Evolutionary conservation across 331 rosid species (phyloP), one percentile per base, ranked within the genome.

Genomic region (Saraca asoca): DNA sequence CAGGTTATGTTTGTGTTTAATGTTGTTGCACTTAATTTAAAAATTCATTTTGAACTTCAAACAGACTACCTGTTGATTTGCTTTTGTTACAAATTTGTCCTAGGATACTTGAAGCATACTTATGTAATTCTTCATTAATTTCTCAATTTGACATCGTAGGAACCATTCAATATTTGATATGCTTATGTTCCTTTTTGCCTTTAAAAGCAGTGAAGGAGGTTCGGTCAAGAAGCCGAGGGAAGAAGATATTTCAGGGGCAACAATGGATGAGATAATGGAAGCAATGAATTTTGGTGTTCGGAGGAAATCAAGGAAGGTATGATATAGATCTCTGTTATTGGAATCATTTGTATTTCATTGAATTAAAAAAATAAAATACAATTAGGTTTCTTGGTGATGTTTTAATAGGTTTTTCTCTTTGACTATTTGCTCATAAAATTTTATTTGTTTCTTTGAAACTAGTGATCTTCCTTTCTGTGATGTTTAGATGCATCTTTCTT

Each of bases 211-310:
- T 19, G 85, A 81, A 64, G 87, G 64, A 31, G 42, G 37, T 60
- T 41, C 77, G 41, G 68, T 39, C 14, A 89, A 91, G 78, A 85
- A 82, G 78, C 81, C 70, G 4, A 83, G 87, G 74, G 79, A 64
- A 54, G 88, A 84, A 16, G 91, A 84, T 53, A 59, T 78, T 51
- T 50, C 85, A 15, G 88, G 77, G 34, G 88, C 81, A 75, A 62
- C 50, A 78, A 70, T 79, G 66, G 90, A 83, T 71, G 96, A 89
- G 77, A 64, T 82, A 46, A 78, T 85, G 90, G 96, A 84, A 79
- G 74, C 82, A 58, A 78, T 89, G 87, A 78, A 82, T 75, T 72
- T 45, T 70, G 91, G 95, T 12, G 15, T 13, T 63, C 81, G 81
- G 48, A 85, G 82, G 83, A 80, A 85, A 75, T 76, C 88, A 17